Evolutionary conservation across 2,329 filamentous ascomycete genomes (phyloP).

Genomic region (Pseudogymnoascus sp.): DNA sequence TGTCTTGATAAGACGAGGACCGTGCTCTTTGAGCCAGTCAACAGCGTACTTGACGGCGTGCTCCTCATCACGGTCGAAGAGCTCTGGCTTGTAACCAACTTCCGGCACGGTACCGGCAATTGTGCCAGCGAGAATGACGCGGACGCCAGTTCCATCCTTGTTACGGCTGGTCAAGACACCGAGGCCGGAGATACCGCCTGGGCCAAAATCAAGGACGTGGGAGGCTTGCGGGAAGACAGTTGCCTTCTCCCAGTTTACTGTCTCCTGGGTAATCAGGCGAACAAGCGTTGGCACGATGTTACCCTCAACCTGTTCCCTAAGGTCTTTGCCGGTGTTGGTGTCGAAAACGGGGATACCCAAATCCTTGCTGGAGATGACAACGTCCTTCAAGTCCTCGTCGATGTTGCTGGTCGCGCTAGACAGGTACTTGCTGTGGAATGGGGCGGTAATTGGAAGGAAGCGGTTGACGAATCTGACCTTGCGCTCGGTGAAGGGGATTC

Average conservation of each 20-base stretch:
- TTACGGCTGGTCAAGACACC: slow-evolving; percentile 96
- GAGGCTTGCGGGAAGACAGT: slow-evolving; percentile 86
- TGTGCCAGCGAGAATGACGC: slow-evolving; percentile 89
- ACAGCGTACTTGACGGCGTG: slow-evolving; percentile 90
- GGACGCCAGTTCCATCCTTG: slow-evolving; percentile 96
- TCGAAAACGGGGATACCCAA: slow-evolving; percentile 83
- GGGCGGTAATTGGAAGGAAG: slow-evolving; percentile 93
- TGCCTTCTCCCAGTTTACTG: slow-evolving; percentile 93
- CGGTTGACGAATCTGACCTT: slow-evolving; percentile 96
- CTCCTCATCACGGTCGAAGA: slow-evolving; percentile 93
- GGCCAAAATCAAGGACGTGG: slow-evolving; percentile 93
- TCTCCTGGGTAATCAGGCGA: slow-evolving; percentile 87
- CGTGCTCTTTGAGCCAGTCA: slow-evolving; percentile 96
- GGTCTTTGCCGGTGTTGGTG: slow-evolving; percentile 79
- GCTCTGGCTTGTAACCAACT: slow-evolving; percentile 94
- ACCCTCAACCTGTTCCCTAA: slow-evolving; percentile 59
- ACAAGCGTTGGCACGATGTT: slow-evolving; percentile 81
- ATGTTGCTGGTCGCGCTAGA: slow-evolving; percentile 73
- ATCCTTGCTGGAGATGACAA: slow-evolving; percentile 63
- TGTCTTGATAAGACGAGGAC: slow-evolving; percentile 83
- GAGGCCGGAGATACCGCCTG: slow-evolving; percentile 91
- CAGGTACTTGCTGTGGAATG: slow-evolving; percentile 96
- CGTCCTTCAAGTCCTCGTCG: slow-evolving; percentile 75
- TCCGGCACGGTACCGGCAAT: slow-evolving; percentile 84
- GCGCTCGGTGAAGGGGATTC: slow-evolving; percentile 87